phyloP scores from a whole-genome alignment of 805 yeast genomes.

The Saturnispora galanensis region DNA sequence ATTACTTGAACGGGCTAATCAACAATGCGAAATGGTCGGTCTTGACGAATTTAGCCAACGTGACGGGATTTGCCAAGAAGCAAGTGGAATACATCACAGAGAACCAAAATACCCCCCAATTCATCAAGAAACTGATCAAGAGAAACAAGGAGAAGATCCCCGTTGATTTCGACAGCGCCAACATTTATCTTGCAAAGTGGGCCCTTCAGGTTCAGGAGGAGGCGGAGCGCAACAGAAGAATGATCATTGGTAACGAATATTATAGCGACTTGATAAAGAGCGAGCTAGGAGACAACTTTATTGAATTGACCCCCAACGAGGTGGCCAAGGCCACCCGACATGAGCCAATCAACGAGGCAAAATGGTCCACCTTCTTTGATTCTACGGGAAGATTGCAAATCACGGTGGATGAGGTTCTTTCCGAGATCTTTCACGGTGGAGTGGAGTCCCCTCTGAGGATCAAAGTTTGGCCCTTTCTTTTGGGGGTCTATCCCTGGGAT shows the following conservation, averaged over 20 bases:
- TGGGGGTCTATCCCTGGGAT: conserved; percentile 86
- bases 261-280: conserved; percentile 44
- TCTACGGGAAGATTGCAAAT: conserved; percentile 59
- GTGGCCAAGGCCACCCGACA: conserved; percentile 53
- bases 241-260: conserved; percentile 48
- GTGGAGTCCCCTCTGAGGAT: conserved; percentile 46
- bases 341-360: conserved; percentile 54
- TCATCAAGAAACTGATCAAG: conserved; percentile 47
- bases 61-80: conserved; percentile 55
- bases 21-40: conserved; percentile 78
- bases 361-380: conserved; percentile 85
- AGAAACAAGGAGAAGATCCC: conserved; percentile 62
- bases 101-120: conserved; percentile 36
- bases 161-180: conserved; percentile 88
- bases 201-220: conserved; percentile 90
- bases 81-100: conserved; percentile 46
- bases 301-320: conserved; percentile 47
- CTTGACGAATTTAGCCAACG: conserved; percentile 73
- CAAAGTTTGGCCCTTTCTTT: conserved; percentile 79
- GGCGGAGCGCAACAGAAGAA: conserved; percentile 53
- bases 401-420: conserved; percentile 72
- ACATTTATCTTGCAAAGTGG: conserved; percentile 92
- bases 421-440: conserved; percentile 86
- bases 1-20: conserved; percentile 37
- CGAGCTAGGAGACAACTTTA: conserved; percentile 50